Evolutionary conservation across 345 rosid genomes (phyloP).

Genomic region (Linum trigynum): DNA sequence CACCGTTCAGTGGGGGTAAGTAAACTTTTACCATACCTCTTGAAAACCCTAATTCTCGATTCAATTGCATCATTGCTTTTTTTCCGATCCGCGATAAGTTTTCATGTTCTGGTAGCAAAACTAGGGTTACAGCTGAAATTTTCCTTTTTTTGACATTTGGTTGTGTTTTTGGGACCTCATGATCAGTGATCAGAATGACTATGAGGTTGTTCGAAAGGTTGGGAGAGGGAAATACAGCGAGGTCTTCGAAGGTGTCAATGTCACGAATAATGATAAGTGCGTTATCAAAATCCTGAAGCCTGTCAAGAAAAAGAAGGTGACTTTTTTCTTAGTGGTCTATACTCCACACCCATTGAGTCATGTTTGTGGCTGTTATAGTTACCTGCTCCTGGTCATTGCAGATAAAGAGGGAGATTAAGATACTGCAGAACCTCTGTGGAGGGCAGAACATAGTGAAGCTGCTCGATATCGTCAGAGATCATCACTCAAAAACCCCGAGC

Average conservation of each 20-base stretch:
- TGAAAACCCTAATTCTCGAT: conserved; percentile 4
- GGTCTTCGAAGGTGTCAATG: conserved; percentile 42
- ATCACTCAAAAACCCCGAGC: too few species aligned
- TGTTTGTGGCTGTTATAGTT: not conserved
- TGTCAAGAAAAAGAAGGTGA: conserved; percentile 74
- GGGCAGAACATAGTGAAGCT: conserved; percentile 77
- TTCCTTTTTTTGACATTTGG: not conserved
- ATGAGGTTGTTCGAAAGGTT: conserved; percentile 78
- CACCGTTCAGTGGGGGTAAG: conserved; percentile 66
- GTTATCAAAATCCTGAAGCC: conserved; percentile 76
- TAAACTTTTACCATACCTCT: not conserved
- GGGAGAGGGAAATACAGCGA: conserved; percentile 48
- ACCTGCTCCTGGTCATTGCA: conserved; percentile 23
- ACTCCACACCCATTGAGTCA: not conserved
- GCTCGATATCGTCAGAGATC: not conserved
- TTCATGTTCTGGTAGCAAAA: not conserved
- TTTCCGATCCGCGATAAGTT: not conserved
- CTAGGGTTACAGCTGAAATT: not conserved
- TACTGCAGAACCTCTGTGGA: conserved; percentile 73
- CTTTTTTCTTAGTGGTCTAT: not conserved
- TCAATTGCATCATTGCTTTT: not conserved
- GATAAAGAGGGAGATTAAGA: conserved; percentile 78
- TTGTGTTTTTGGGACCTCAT: not conserved
- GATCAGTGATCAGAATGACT: conserved; percentile 63
- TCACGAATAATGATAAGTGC: conserved; percentile 50